These are phyloP conservation scores for Jackrogersella minutella DNA, from an alignment of 495 filamentous ascomycete species.

Conservation along the genomic window DNA sequence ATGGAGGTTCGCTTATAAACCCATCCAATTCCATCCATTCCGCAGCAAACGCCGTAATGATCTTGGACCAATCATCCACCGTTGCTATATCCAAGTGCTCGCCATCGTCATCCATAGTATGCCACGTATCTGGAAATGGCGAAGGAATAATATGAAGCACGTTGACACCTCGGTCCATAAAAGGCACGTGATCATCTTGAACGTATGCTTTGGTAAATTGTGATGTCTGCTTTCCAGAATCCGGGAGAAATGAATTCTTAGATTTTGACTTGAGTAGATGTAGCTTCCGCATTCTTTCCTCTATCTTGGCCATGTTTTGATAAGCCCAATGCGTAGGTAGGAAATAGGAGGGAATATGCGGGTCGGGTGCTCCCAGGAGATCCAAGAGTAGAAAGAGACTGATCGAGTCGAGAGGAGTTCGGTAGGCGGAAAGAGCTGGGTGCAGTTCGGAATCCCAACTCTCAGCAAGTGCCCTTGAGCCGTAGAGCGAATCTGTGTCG, in stretches of 20 bases:
- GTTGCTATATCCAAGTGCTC: constrained; percentile 80
- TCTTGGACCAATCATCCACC: constrained; percentile 82
- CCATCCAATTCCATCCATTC: constrained; percentile 76
- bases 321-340: constrained; percentile 92
- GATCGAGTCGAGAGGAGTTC: constrained; percentile 75
- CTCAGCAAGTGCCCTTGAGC: constrained; percentile 77
- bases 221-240: constrained; percentile 60
- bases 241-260: constrained; percentile 53
- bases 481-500: constrained; percentile 80
- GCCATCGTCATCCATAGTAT: constrained; percentile 79
- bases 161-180: constrained; percentile 79
- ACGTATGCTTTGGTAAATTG: constrained; percentile 55
- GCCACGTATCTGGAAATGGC: constrained; percentile 84
- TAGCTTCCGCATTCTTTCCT: constrained; percentile 69
- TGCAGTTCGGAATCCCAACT: constrained; percentile 76
- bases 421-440: constrained; percentile 73
- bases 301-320: constrained; percentile 69
- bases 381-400: constrained; percentile 87
- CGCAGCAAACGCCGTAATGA: constrained; percentile 79
- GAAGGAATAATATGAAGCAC: constrained; percentile 84
- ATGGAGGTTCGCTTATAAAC: constrained; percentile 28
- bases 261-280: constrained; percentile 48
- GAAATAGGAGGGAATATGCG: constrained; percentile 80
- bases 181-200: constrained; percentile 87
- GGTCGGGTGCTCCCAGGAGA: constrained; percentile 74